phyloP scores from a whole-genome alignment of 257 asterid species.

The Echium plantagineum region DNA sequence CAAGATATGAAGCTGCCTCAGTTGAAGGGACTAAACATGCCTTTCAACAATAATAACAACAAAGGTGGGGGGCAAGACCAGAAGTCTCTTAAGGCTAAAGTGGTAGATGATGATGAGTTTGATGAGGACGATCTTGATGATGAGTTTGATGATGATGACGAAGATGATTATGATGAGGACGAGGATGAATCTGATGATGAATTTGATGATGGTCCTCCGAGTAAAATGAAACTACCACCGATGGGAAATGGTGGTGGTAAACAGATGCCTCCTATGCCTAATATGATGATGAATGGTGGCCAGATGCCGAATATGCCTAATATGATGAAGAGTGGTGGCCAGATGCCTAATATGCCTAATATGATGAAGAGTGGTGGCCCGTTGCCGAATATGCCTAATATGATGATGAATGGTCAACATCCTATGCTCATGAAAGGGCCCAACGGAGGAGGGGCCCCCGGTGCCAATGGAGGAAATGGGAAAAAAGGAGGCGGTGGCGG shows the following conservation, averaged over 20 bases:
- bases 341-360: neutral
- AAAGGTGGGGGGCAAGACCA: constrained; percentile 19
- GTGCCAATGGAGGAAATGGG: constrained; percentile 12
- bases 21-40: constrained; percentile 33
- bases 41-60: constrained; percentile 12
- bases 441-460: neutral
- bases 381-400: constrained; percentile 19
- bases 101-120: constrained; percentile 42
- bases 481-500: constrained; percentile 16
- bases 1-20: constrained; percentile 47
- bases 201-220: constrained; percentile 29
- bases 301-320: neutral
- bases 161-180: neutral
- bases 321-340: neutral
- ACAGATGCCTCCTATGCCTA: constrained; percentile 4
- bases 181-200: constrained; percentile 59
- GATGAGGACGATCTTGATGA: constrained; percentile 28
- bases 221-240: constrained; percentile 33
- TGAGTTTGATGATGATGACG: neutral
- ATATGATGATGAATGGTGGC: constrained; percentile 5
- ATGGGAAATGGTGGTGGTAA: constrained; percentile 8
- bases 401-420: constrained; percentile 18
- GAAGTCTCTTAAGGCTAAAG: constrained; percentile 41
- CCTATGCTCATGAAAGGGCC: constrained; percentile 33
- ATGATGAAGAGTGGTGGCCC: neutral